Evolutionary conservation across 805 yeast genomes (phyloP).

Genomic region (Starmerella vaccinii): DNA sequence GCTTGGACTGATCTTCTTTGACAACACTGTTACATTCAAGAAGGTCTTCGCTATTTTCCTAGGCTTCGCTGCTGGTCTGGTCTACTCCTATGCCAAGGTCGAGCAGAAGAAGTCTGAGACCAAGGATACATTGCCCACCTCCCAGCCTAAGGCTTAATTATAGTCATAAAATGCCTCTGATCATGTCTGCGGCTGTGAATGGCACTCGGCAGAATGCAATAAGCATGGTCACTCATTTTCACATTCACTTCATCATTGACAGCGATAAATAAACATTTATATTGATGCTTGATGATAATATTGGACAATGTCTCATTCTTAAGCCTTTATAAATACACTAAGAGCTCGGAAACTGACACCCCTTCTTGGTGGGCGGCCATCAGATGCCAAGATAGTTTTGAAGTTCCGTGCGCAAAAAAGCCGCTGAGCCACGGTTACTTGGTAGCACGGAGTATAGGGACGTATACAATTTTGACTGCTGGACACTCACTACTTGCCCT

Average conservation of each 20-base stretch:
- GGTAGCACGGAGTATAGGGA: conserved; percentile 47
- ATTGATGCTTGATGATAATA: too few relatives aligned
- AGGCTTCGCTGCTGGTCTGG: conserved; percentile 93
- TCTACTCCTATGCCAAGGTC: conserved; percentile 91
- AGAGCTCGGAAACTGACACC: background rate
- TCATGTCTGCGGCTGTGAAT: too few relatives aligned
- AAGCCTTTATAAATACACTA: background rate
- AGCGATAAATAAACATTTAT: background rate
- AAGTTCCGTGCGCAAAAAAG: conserved; percentile 17
- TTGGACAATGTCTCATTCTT: too few relatives aligned
- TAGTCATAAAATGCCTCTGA: background rate
- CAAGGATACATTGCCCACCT: conserved; percentile 24
- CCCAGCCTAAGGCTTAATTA: conserved; percentile 4
- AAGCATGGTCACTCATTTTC: background rate
- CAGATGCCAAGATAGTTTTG: conserved; percentile 6
- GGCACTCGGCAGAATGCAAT: too few relatives aligned
- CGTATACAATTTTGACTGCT: conserved; percentile 41
- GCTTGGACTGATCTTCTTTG: conserved; percentile 88
- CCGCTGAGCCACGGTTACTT: conserved; percentile 29
- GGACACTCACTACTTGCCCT: conserved; percentile 42
- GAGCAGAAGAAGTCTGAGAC: conserved; percentile 46
- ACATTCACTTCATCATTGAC: too few relatives aligned
- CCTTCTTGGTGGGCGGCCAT: too few relatives aligned
- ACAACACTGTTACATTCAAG: conserved; percentile 87
- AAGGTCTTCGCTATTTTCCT: conserved; percentile 81